A percentile compares a stretch with the other conserved stretches of the same genome.
phyloP scores from a whole-genome alignment of 2,329 filamentous ascomycete species.

The Aspergillus fructus region DNA sequence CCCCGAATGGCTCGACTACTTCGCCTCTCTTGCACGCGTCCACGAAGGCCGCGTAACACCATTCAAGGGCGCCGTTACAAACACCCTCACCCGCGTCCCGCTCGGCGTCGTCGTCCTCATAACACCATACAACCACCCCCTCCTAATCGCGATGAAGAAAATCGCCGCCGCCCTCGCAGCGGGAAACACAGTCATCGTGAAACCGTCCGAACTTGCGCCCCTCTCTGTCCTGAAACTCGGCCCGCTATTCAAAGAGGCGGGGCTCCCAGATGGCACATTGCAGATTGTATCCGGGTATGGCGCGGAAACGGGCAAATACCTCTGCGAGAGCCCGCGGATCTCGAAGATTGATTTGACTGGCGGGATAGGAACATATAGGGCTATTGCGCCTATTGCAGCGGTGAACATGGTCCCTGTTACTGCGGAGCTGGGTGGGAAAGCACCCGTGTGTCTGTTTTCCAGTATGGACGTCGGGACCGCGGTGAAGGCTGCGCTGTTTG shows the following conservation, averaged over 20 bases:
- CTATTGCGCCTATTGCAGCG: slow-evolving; percentile 33
- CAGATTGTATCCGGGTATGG: slow-evolving; percentile 56
- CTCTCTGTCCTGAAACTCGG: slow-evolving; percentile 44
- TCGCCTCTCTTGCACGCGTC: slow-evolving; percentile 64
- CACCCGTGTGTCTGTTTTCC: slow-evolving; percentile 35
- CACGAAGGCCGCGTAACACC: slow-evolving; percentile 67
- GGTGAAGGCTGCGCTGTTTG: slow-evolving; percentile 37
- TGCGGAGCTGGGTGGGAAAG: slow-evolving; percentile 40
- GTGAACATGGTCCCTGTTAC: slow-evolving; percentile 35
- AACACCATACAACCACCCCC: slow-evolving; percentile 41
- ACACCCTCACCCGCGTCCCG: slow-evolving; percentile 37
- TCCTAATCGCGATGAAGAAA: slow-evolving; percentile 40
- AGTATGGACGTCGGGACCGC: slow-evolving; percentile 32
- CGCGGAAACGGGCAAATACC: slow-evolving; percentile 40
- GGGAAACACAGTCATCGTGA: slow-evolving; percentile 41
- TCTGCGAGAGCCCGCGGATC: slow-evolving; percentile 30
- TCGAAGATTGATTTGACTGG: slow-evolving; percentile 38
- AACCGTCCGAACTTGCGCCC: slow-evolving; percentile 44
- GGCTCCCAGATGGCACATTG: slow-evolving; percentile 44
- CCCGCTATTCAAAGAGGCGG: slow-evolving; percentile 41
- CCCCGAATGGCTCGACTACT: slow-evolving; percentile 67
- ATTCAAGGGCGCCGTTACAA: slow-evolving; percentile 48
- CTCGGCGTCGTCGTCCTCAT: slow-evolving; percentile 42
- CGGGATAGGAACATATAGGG: slow-evolving; percentile 31
- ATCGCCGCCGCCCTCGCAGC: slow-evolving; percentile 41